Conservation (phyloP, 2,329 filamentous ascomycete species). For the Talaromyces albobiverticillius region DNA sequence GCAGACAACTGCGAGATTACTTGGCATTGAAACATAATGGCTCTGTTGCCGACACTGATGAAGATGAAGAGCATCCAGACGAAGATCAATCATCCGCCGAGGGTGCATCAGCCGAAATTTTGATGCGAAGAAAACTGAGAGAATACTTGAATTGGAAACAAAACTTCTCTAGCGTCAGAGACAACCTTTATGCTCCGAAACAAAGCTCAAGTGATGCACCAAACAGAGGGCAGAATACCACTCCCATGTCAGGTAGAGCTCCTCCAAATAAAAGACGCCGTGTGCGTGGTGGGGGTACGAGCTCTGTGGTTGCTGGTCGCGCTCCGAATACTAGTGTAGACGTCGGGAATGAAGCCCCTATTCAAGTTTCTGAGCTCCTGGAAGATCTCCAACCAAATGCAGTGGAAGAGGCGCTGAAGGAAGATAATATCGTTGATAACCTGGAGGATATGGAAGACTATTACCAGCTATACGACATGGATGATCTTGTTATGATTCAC, state of each 20-base stretch:
- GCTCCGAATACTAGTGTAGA: slow-evolving; percentile 71
- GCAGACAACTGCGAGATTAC: slow-evolving; percentile 84
- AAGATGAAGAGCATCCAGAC: slow-evolving; percentile 28
- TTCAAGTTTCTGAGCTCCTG: slow-evolving; percentile 78
- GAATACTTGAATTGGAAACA: slow-evolving; percentile 89
- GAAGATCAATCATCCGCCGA: slow-evolving; percentile 47
- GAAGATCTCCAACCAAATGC: slow-evolving; percentile 80
- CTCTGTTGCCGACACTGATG: slow-evolving; percentile 25
- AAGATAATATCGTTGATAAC: slow-evolving; percentile 67
- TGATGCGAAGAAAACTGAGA: slow-evolving; percentile 85
- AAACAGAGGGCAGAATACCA: slow-evolving; percentile 20
- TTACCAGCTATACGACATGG: slow-evolving; percentile 88
- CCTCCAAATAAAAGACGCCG: slow-evolving; percentile 84
- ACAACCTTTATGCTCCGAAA: slow-evolving; percentile 33
- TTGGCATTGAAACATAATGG: slow-evolving; percentile 84
- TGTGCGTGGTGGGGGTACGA: slow-evolving; percentile 71
- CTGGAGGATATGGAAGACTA: slow-evolving; percentile 89
- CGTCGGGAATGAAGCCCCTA: slow-evolving; percentile 72
- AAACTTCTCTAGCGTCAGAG: slow-evolving; percentile 80
- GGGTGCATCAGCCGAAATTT: slow-evolving; percentile 71
- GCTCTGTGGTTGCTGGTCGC: slow-evolving; percentile 58
- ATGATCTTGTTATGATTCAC: slow-evolving; percentile 83
- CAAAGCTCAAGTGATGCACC: slow-evolving; percentile 23
- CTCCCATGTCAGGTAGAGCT: slow-evolving; percentile 56
- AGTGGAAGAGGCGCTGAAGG: slow-evolving; percentile 69